Conservation (phyloP, 495 filamentous ascomycete species). For the Tuber calosporum region DNA sequence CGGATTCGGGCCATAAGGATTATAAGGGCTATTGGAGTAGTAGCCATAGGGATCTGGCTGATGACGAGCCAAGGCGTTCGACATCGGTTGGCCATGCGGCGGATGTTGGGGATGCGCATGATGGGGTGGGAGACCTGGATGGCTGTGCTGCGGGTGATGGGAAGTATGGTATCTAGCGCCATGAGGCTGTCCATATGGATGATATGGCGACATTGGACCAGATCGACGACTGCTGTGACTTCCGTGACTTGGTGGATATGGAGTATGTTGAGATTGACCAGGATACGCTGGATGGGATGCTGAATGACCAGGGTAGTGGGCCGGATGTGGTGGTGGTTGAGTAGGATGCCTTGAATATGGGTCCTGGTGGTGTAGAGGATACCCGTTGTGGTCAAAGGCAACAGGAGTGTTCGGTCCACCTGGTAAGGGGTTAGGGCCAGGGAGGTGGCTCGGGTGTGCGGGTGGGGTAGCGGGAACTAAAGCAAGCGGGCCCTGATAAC, state of each 20-base stretch:
- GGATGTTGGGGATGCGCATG: constrained; percentile 24
- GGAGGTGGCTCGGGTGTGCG: constrained; percentile 26
- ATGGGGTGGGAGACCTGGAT: not conserved
- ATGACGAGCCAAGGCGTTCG: constrained; percentile 25
- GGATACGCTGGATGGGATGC: constrained; percentile 3
- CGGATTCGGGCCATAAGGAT: constrained; percentile 26
- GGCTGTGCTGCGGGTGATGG: not conserved
- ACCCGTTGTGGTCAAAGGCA: constrained; percentile 30
- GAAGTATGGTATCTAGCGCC: not conserved
- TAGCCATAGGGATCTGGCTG: constrained; percentile 32
- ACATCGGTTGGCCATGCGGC: constrained; percentile 20
- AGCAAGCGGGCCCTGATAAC: constrained; percentile 37
- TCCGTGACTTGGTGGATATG: not conserved
- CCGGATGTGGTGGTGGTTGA: not conserved
- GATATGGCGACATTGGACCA: not conserved
- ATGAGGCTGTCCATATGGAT: not conserved
- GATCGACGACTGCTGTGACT: not conserved
- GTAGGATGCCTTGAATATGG: constrained; percentile 11
- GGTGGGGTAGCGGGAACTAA: constrained; percentile 33
- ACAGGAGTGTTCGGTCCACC: constrained; percentile 31
- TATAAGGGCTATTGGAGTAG: constrained; percentile 30
- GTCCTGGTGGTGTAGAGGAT: not conserved
- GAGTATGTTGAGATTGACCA: constrained; percentile 2
- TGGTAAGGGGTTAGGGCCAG: constrained; percentile 17
- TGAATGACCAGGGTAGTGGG: constrained; percentile 7